These are phyloP conservation scores for Hypoxylon cercidicola DNA, from an alignment of 495 filamentous ascomycete genomes.

Conservation along the genomic window DNA sequence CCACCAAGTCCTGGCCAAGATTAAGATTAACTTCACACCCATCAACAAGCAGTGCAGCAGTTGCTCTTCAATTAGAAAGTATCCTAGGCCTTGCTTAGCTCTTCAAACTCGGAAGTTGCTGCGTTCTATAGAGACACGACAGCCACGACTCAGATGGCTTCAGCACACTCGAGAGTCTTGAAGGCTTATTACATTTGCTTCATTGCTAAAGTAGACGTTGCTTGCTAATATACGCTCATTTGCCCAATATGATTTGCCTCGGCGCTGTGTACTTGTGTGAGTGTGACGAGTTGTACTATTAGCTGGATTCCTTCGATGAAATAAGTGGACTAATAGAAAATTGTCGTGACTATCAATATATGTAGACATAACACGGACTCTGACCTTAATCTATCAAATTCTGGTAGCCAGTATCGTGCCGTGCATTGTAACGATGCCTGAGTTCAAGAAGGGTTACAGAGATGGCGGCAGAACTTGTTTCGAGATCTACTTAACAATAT, in stretches of 20 bases:
- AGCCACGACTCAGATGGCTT: conserved; percentile 10
- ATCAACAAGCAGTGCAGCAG: conserved; percentile 7
- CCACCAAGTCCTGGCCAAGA: conserved; percentile 3
- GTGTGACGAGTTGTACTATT: background rate
- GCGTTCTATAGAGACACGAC: conserved; percentile 6
- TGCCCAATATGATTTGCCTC: conserved; percentile 4
- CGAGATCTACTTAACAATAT: no score
- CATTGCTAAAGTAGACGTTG: conserved; percentile 22
- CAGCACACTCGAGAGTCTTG: conserved; percentile 13
- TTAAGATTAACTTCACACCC: conserved; percentile 3
- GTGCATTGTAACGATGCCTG: no score
- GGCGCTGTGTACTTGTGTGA: background rate
- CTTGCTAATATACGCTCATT: conserved; percentile 40
- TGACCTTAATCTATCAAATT: no score
- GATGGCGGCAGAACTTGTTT: no score
- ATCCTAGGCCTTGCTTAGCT: conserved; percentile 8
- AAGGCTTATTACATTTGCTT: conserved; percentile 27
- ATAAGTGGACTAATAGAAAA: background rate
- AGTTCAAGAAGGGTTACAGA: no score
- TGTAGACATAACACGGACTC: no score
- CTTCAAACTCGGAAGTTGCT: conserved; percentile 7
- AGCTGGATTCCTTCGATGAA: background rate
- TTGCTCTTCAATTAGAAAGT: conserved; percentile 9
- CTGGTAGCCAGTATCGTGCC: no score
- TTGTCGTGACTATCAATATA: no score